Base-by-base conservation (phyloP, 768 basidiomycete genomes). In the Coprinopsis marcescibilis region DNA sequence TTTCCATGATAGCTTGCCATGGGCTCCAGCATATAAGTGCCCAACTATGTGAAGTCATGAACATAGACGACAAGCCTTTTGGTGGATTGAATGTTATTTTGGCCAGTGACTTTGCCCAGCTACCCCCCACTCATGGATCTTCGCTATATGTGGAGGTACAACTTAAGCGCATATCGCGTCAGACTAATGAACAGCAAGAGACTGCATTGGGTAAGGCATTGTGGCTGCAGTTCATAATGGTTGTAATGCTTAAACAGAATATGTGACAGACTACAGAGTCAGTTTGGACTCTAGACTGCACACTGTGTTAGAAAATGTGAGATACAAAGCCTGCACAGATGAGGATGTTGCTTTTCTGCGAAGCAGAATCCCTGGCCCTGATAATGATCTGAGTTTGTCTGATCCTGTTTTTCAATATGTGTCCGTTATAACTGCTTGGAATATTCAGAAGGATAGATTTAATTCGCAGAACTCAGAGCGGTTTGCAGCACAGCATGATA, bases 91-190 rank as follows among this genome's bases (percentile, higher is more conserved):
- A 67, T 46, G 61, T 73, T 40, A 64, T 74, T 14, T 63, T 73
- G 43, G 67, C 68, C 7, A 69, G 71, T 2, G 71, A 74, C 51
- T 72, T 75, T 62, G 70, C 65, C 3, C 72, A 74, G 45, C 54
- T 74, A 2, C 69, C 68, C 1, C 71, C 65, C 1, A 32, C 26
- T 13, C 15, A 29, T 3, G 37, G 35, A 25, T 15, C 10, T 11
- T 25, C 45, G 6, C 45, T 46, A 14, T 46, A 46, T 29, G 1
- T 26, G 11, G 17, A 13, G 2, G 46, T 52, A 4, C 27, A 21
- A 1, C 5, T 46, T 39, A 38, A 10, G 7, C 21, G 23, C 32
- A 26, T 38, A 4, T 34, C 45, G 1, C 3, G 45, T 11, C 34
- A 29, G 3, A 40, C 27, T 17, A 34, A 48, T 5, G 35, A 10